Evolutionary conservation across 2,329 filamentous ascomycete genomes (phyloP), one percentile per base, ranked within the genome.

Genomic region (Zasmidium cellare): DNA sequence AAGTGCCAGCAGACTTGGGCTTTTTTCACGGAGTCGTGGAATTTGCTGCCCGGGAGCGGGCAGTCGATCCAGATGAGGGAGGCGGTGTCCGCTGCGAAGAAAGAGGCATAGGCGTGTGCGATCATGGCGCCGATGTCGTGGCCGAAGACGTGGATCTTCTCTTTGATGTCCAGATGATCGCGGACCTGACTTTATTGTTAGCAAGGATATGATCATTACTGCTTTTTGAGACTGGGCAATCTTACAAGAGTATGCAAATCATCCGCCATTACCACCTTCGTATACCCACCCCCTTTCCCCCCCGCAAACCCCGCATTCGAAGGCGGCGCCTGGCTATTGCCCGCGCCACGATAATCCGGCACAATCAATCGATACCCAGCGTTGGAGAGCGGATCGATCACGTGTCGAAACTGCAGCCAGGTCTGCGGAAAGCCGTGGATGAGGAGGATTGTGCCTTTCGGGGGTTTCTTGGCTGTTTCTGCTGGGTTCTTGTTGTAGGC

Each of bases 41-140:
- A 71, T 60, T 54, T 18, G 67, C 66, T 77, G 53, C 57, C 56
- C 51, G 60, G 76, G 1, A 80, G 65, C 1, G 75, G 75, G 55
- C 74, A 77, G 61, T 79, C 76, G 12, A 74, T 76, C 74, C 74
- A 77, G 11, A 67, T 73, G n/a, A 79, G 69, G 47, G 68, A 75
- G 1, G 69, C 70, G 0, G 73, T 70, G 28, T 69, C 60, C 1
- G 70, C 63, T 0, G 76, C 67, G 47, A 74, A 76, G 1, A 69
- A 70, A 1, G 68, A 63, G 5, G 73, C 76, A 57, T 77, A 78
- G 3, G 76, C 72, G 57, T 76, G 75, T 0, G 76, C 75, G 20
- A 80, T 72, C 77, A 80, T 80, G 48, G 76, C 77, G 14, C 78
- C 60, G 19, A 80, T 80, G 56, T 80, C 78, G 52, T 81, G 76